phyloP scores from a whole-genome alignment of 768 basidiomycete genomes.

The Boletus vinaceobasis region DNA sequence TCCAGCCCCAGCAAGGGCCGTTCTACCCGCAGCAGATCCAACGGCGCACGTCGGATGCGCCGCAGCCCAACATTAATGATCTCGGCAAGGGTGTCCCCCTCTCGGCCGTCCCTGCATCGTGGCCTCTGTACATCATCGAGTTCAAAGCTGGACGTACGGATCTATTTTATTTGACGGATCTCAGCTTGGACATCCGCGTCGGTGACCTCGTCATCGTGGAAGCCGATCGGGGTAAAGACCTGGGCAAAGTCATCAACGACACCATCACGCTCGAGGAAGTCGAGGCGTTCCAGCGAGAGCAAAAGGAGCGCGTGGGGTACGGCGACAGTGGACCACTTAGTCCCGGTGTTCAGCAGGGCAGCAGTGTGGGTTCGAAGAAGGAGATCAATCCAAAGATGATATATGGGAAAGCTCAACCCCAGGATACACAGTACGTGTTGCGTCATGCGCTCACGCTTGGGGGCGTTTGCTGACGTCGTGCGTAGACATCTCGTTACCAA shows the following conservation, averaged over 20 bases:
- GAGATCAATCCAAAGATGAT: slow-evolving; percentile 98
- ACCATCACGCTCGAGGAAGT: slow-evolving; percentile 88
- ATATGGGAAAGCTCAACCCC: slow-evolving; percentile 78
- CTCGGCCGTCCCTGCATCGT: slow-evolving; percentile 73
- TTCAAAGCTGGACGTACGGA: slow-evolving; percentile 98
- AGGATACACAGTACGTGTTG: slow-evolving; percentile 72
- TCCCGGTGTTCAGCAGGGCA: slow-evolving; percentile 40
- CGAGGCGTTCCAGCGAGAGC: slow-evolving; percentile 83
- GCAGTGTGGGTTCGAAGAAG: slow-evolving; percentile 54
- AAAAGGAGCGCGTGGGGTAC: slow-evolving; percentile 54
- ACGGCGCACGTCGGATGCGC: slow-evolving; percentile 41
- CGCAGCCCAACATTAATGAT: slow-evolving; percentile 39
- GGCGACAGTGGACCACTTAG: slow-evolving; percentile 45
- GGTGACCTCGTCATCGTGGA: slow-evolving; percentile 97
- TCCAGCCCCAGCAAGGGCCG: slow-evolving; percentile 29
- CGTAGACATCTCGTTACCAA: slow-evolving; percentile 73
- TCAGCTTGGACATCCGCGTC: slow-evolving; percentile 59
- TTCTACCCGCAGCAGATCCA: slow-evolving; percentile 33
- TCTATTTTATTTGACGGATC: slow-evolving; percentile 85
- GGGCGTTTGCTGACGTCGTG: slow-evolving; percentile 5
- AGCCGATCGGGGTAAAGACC: slow-evolving; percentile 89
- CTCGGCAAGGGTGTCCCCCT: slow-evolving; percentile 90
- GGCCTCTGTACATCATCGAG: slow-evolving; percentile 94
- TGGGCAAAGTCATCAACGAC: slow-evolving; percentile 91
- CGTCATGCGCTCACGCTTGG: not conserved